phyloP scores from a whole-genome alignment of 2,329 filamentous ascomycete species.

The Metarhizium robertsii region DNA sequence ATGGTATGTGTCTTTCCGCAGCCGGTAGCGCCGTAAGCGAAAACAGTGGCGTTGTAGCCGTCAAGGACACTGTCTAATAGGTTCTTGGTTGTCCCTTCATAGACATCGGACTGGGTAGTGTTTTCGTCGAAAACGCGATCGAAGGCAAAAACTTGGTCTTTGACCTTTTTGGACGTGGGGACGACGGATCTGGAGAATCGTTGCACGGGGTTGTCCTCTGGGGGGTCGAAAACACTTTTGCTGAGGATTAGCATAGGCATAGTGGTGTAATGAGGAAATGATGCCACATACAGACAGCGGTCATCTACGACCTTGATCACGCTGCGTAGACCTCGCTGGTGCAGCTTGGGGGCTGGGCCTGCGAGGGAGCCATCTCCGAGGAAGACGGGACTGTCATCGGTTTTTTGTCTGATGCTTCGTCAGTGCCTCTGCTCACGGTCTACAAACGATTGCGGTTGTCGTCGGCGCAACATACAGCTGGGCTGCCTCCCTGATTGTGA shows the following conservation, averaged over 20 bases:
- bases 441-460: neutral
- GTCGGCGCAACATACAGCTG: slow-evolving; percentile 55
- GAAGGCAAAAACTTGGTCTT: slow-evolving; percentile 96
- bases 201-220: slow-evolving; percentile 87
- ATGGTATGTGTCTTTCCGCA: slow-evolving; percentile 99
- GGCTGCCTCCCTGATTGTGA: slow-evolving; percentile 86
- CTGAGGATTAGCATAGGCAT: neutral
- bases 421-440: neutral
- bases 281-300: slow-evolving; percentile 70
- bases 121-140: slow-evolving; percentile 96
- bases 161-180: slow-evolving; percentile 79
- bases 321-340: slow-evolving; percentile 75
- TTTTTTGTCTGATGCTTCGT: slow-evolving; percentile 39
- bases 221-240: slow-evolving; percentile 85
- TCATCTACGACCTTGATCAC: slow-evolving; percentile 97
- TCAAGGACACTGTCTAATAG: slow-evolving; percentile 94
- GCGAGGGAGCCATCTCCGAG: slow-evolving; percentile 95
- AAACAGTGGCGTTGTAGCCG: slow-evolving; percentile 97
- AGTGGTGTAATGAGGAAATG: neutral
- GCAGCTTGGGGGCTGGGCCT: slow-evolving; percentile 76
- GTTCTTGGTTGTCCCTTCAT: slow-evolving; percentile 81
- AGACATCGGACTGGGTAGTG: slow-evolving; percentile 83
- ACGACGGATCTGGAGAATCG: slow-evolving; percentile 77
- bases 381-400: slow-evolving; percentile 81
- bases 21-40: slow-evolving; percentile 94